Evolutionary conservation across 805 yeast species (phyloP).

Genomic region (Helenozyma baotianmanensis): DNA sequence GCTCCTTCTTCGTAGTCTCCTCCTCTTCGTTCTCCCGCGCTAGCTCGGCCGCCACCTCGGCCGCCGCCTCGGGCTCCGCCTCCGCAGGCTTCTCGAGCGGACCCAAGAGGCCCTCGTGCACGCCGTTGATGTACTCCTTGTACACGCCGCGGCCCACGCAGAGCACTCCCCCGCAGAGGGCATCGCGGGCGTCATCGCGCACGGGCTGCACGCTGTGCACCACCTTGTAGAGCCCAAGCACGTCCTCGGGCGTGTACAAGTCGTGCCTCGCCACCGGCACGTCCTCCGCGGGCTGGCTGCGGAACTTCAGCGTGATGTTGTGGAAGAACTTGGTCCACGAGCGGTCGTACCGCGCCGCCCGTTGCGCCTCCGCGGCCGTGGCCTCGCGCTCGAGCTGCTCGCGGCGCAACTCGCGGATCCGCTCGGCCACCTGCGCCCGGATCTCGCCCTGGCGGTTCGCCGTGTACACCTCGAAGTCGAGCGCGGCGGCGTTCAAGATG

Average conservation of each 20-base stretch:
- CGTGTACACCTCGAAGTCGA: slow-evolving; percentile 74
- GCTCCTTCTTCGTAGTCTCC: slow-evolving; percentile 26
- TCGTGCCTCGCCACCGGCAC: slow-evolving; percentile 26
- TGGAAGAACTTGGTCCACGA: slow-evolving; percentile 28
- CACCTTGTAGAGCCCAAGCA: slow-evolving; percentile 53
- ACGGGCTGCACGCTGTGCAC: slow-evolving; percentile 22
- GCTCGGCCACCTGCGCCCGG: slow-evolving; percentile 74
- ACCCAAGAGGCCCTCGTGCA: slow-evolving; percentile 93
- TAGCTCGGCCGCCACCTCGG: slow-evolving; percentile 1
- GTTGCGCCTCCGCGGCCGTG: slow-evolving; percentile 2
- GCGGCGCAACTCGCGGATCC: slow-evolving; percentile 65
- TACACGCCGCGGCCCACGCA: slow-evolving; percentile 95
- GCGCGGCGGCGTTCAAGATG: slow-evolving; percentile 72
- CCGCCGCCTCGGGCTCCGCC: slow-evolving; percentile 6
- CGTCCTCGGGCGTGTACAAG: slow-evolving; percentile 39
- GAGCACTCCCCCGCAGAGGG: slow-evolving; percentile 75
- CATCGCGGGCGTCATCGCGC: slow-evolving; percentile 41
- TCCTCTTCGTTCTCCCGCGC: slow-evolving; percentile 7
- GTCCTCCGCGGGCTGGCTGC: slow-evolving; percentile 25
- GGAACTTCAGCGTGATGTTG: slow-evolving; percentile 8
- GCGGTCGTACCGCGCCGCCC: slow-evolving; percentile 10
- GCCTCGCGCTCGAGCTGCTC: slow-evolving; percentile 16
- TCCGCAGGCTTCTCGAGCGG: slow-evolving; percentile 58
- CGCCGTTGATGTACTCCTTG: slow-evolving; percentile 84
- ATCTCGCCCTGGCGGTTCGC: slow-evolving; percentile 89